Conservation (phyloP, 2,329 filamentous ascomycete genomes). For the Venturiaceae sp. region DNA sequence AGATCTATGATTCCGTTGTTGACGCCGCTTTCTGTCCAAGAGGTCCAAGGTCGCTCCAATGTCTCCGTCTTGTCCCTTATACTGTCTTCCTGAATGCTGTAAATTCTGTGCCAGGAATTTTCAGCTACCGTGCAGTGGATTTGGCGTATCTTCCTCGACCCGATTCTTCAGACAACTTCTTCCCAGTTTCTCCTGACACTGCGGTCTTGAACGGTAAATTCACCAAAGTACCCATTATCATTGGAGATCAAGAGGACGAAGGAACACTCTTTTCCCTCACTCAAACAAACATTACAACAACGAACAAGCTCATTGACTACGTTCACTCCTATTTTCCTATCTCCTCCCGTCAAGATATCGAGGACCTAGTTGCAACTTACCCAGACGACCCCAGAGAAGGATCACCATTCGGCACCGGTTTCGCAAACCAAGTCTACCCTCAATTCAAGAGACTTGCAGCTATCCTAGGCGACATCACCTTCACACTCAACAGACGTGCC, state of each 20-base stretch:
- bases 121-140: constrained; percentile 59
- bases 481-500: constrained; percentile 59
- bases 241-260: constrained; percentile 73
- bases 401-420: constrained; percentile 61
- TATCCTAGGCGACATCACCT: constrained; percentile 64
- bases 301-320: constrained; percentile 50
- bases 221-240: constrained; percentile 52
- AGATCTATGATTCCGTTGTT: constrained; percentile 21
- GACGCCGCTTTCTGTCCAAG: constrained; percentile 33
- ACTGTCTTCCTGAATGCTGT: constrained; percentile 47
- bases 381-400: constrained; percentile 46
- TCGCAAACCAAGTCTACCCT: constrained; percentile 62
- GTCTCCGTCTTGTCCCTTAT: constrained; percentile 38
- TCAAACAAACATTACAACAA: constrained; percentile 57
- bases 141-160: constrained; percentile 67
- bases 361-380: constrained; percentile 53
- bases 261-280: constrained; percentile 65
- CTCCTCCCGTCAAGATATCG: constrained; percentile 42
- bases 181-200: constrained; percentile 54
- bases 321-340: constrained; percentile 52
- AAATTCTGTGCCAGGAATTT: constrained; percentile 59
- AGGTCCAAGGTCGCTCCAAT: constrained; percentile 27
- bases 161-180: constrained; percentile 45
- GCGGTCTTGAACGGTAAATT: constrained; percentile 45
- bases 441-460: constrained; percentile 70